Conservation (phyloP, 768 basidiomycete species). For the Mycena venus region DNA sequence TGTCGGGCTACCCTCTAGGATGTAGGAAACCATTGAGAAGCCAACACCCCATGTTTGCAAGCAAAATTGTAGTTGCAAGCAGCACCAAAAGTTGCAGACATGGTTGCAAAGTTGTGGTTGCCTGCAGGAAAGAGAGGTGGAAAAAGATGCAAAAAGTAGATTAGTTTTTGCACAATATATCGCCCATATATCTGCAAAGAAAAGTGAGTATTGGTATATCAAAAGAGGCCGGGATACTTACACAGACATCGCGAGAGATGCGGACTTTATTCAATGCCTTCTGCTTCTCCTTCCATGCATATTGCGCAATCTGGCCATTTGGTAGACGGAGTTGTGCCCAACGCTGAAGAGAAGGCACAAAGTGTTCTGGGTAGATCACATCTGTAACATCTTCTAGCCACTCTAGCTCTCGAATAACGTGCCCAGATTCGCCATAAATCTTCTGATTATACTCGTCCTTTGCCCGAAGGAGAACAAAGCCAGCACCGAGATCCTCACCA, state of each 20-base stretch:
- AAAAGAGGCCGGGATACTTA: too few species aligned
- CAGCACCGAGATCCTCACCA: slow-evolving; percentile 17
- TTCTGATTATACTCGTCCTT: slow-evolving; percentile 17
- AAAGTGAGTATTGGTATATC: too few species aligned
- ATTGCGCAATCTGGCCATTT: slow-evolving; percentile 39
- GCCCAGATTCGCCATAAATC: neutral
- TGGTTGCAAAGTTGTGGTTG: too few species aligned
- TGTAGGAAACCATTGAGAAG: too few species aligned
- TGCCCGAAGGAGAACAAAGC: slow-evolving; percentile 22
- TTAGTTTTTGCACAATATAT: too few species aligned
- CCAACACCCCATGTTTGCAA: too few species aligned
- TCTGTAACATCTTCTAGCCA: neutral
- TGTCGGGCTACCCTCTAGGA: too few species aligned
- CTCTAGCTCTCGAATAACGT: neutral
- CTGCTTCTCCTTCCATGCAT: slow-evolving; percentile 31
- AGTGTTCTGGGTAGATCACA: neutral
- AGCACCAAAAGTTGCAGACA: too few species aligned
- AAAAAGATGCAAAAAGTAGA: too few species aligned
- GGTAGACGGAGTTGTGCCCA: slow-evolving; percentile 38
- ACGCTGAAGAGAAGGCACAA: neutral
- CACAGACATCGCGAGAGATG: slow-evolving; percentile 22
- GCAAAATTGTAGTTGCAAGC: too few species aligned
- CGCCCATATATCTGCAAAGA: too few species aligned
- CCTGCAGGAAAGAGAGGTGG: too few species aligned
- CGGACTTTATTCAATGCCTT: slow-evolving; percentile 13